These are phyloP conservation scores for Boletus pseudo-olivaceus DNA, from an alignment of 768 basidiomycete species.

Conservation along the genomic window DNA sequence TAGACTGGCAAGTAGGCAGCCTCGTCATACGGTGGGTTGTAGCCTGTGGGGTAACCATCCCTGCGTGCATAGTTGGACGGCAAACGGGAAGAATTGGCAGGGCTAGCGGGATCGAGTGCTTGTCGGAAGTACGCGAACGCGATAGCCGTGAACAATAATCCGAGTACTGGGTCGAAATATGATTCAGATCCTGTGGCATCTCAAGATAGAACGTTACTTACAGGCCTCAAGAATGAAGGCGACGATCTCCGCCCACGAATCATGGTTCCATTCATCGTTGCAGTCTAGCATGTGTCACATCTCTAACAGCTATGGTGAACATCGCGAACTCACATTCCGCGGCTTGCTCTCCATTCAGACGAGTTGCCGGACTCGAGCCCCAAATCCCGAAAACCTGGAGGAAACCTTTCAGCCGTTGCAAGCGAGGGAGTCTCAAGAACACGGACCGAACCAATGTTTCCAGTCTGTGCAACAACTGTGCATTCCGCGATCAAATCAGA, in stretches of 20 bases:
- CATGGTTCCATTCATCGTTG: slow-evolving; percentile 51
- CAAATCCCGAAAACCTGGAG: slow-evolving; percentile 49
- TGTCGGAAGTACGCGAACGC: slow-evolving; percentile 76
- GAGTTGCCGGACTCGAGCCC: slow-evolving; percentile 39
- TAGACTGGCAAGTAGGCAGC: slow-evolving; percentile 34
- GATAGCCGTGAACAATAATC: slow-evolving; percentile 58
- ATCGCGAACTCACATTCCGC: slow-evolving; percentile 38
- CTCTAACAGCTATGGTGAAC: background rate
- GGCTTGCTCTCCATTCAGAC: slow-evolving; percentile 40
- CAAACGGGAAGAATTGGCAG: slow-evolving; percentile 47
- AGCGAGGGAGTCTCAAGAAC: background rate
- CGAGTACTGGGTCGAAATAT: slow-evolving; percentile 41
- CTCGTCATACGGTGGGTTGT: slow-evolving; percentile 54
- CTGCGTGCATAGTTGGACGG: slow-evolving; percentile 37
- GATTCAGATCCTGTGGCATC: background rate
- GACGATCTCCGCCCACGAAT: slow-evolving; percentile 68
- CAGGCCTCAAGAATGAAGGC: slow-evolving; percentile 56
- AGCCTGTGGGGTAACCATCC: slow-evolving; percentile 46
- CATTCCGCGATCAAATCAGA: slow-evolving; percentile 59
- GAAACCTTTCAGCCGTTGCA: slow-evolving; percentile 12
- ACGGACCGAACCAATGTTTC: slow-evolving; percentile 34
- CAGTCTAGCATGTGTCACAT: slow-evolving; percentile 51
- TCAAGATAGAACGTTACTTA: slow-evolving; percentile 33
- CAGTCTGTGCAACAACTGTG: slow-evolving; percentile 34
- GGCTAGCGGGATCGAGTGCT: slow-evolving; percentile 61